Evolutionary conservation across 192 early-diverging fungal genomes (phyloP), one percentile per base, ranked within the genome.

Genomic region (Linnemannia hyalina): DNA sequence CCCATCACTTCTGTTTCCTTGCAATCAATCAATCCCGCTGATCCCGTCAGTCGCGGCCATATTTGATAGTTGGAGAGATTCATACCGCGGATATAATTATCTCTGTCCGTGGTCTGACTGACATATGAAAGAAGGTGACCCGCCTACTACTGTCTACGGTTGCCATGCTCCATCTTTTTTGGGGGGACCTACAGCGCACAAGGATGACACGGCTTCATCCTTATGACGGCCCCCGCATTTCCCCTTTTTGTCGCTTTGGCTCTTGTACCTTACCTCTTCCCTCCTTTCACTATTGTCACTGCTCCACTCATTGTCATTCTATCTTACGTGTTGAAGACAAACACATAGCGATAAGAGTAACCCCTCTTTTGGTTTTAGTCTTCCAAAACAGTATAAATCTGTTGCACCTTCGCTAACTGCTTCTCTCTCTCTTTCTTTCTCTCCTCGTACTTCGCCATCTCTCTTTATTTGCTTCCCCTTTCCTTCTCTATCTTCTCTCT

Each of bases 61-160:
- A 40, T 40, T 40, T 40, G 38, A 40, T 40, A 40, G 38, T 57
- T 46, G 44, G 11, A 46, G 26, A 29, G 13, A 15, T 26, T 32
- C 60, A 65, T 65, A 65, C 60, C 60, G 60, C 60, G 60, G 60
- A 29, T 65, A 65, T 32, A 65, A 65, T 65, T 65, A 65, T 65
- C 60, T 65, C 11, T 29, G 0, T 29, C 29, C 11, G 10, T 32
- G 60, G 16, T 16, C 11, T 26, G 26, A 9, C 57, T 60, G 57
- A 65, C 60, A 65, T 29, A 65, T 65, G 60, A 65, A 65, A 65
- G 26, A 29, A 16, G 60, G 60, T 29, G 44, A 11, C 11, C 44
- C 10, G 60, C 10, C 10, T 65, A 4, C 29, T 65, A 65, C 60
- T 65, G 60, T 65, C 26, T 65, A 65, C 60, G n/a, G 60, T 32